Evolutionary conservation across 2,329 filamentous ascomycete species (phyloP), one percentile per base, ranked within the genome.

Genomic region (Talaromyces funiculosus): DNA sequence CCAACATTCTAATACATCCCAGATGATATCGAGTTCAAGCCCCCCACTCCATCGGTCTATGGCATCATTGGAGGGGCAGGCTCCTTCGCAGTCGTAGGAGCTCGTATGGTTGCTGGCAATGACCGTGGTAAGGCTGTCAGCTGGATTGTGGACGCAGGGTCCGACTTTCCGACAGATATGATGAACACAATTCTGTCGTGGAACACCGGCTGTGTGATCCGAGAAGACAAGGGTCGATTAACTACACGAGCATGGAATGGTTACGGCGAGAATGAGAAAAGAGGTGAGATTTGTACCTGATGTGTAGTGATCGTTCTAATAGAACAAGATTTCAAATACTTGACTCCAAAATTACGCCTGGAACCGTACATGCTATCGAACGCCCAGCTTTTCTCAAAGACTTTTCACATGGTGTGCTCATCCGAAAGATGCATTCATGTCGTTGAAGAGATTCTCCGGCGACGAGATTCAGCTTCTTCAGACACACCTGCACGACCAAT

Each of bases 241-340:
- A 97, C 93, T 2, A 99, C 94, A 0, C 85, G 91, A 49, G 92
- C 89, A 49, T 96, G 91, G 90, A 97, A 97, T 72, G 90, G 90
- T 54, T 97, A 97, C 71, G 85, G 87, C 38, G 82, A 84, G 33
- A 81, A 85, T 57, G 85, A 86, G 62, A 84, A 90, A 72, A 83
- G 86, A 77, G 79, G 82, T 76, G 55, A 62, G 64, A 16, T 18
- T 16, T 29, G 24, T 10, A 16, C 26, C n/a, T 31, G 10, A 8
- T 43, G 45, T 18, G 37, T 51, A 16, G n/a, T 16, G 16, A 57
- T 56, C 59, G 22, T 33, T 33, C 55, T 60, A 49, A 63, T 31
- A 22, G 8, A 47, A 65, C 80, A 83, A 75, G 87, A 87, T 7
- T 99, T 99, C 80, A 87, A 86, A 72, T 99, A 97, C 73, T 81